A percentile compares a stretch with the other conserved stretches of the same genome.
phyloP scores from a whole-genome alignment of 768 basidiomycete species.

The Pluteus cervinus region DNA sequence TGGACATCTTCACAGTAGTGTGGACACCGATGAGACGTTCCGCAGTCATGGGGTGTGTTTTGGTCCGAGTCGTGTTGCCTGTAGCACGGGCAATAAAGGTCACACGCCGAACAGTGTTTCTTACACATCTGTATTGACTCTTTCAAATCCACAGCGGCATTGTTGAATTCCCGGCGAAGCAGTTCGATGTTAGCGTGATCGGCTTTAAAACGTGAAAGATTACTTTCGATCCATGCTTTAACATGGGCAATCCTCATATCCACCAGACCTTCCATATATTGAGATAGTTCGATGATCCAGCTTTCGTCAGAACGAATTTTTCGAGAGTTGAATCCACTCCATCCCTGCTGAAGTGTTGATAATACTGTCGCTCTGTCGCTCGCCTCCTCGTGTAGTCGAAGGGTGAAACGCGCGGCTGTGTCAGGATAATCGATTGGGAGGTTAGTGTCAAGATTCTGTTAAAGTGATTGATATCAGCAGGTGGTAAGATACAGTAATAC shows the following conservation, averaged over 20 bases:
- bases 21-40: conserved; percentile 41
- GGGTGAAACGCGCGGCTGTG: conserved; percentile 28
- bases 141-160: conserved; percentile 36
- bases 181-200: conserved; percentile 37
- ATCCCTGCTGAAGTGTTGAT: conserved; percentile 15
- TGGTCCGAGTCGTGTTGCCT: conserved; percentile 42
- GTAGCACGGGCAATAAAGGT: conserved; percentile 40
- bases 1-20: conserved; percentile 37
- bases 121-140: conserved; percentile 43
- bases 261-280: conserved; percentile 32
- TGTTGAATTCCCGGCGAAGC: conserved; percentile 38
- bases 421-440: conserved; percentile 29
- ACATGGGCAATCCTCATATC: conserved; percentile 42
- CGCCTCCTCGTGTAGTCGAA: conserved; percentile 8
- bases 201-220: conserved; percentile 40
- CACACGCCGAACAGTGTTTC: conserved; percentile 39
- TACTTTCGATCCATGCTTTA: conserved; percentile 42
- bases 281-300: conserved; percentile 33
- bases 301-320: conserved; percentile 28
- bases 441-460: conserved; percentile 52
- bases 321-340: conserved; percentile 25
- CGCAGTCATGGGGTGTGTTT: conserved; percentile 42
- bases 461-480: too few species aligned
- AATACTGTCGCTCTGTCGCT: conserved; percentile 20
- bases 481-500: too few species aligned